A percentile compares a stretch with the other conserved stretches of the same genome.
These are phyloP conservation scores for Colletotrichum gigasporum DNA, from an alignment of 2,329 filamentous ascomycete genomes.

Conservation along the genomic window DNA sequence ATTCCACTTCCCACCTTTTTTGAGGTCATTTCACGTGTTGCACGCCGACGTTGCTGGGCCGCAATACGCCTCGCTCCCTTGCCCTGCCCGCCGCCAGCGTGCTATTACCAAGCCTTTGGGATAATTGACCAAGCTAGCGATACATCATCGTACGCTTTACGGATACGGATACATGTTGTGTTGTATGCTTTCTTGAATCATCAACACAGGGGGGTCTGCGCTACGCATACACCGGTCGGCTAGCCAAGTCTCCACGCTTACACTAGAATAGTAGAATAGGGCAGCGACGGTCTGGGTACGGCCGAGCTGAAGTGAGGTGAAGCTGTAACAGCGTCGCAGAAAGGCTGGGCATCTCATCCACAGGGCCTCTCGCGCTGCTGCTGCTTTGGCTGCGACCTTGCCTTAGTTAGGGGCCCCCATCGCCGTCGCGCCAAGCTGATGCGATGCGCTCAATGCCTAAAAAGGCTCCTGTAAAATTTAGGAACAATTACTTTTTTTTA, in stretches of 20 bases:
- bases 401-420: neutral
- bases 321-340: conserved; percentile 13
- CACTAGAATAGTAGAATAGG: no score
- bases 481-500: neutral
- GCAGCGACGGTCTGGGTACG: neutral
- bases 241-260: no score
- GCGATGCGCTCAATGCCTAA: neutral
- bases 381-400: neutral
- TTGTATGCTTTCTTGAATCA: no score
- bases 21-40: conserved; percentile 20
- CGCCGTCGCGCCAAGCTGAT: neutral
- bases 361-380: neutral
- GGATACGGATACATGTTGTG: no score
- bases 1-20: conserved; percentile 24
- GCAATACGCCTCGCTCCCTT: neutral
- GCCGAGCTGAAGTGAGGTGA: conserved; percentile 6
- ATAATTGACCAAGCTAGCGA: no score
- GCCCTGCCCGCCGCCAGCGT: no score
- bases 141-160: no score
- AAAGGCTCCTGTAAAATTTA: neutral
- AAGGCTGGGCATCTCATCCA: conserved; percentile 8
- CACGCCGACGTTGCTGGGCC: neutral
- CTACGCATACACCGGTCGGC: no score
- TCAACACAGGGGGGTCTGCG: no score
- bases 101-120: no score